Conservation (phyloP, 2,329 filamentous ascomycete species). For the Xylaria multiplex region DNA sequence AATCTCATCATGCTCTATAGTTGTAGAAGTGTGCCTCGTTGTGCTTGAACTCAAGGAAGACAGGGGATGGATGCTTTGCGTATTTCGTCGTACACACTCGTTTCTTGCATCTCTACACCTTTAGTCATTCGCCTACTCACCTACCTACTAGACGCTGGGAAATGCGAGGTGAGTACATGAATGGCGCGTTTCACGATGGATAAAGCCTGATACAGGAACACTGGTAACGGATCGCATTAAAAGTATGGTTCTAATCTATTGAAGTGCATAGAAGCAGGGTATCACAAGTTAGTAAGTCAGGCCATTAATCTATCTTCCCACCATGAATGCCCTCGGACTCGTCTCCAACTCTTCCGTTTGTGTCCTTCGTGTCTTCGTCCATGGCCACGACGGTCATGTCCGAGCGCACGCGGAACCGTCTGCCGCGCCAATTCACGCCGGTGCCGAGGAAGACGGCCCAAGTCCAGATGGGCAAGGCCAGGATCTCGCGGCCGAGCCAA, state of each 20-base stretch:
- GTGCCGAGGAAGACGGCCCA: constrained; percentile 91
- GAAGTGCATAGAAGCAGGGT: constrained; percentile 22
- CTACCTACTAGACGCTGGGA: no score
- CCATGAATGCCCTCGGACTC: background rate
- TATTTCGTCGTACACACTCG: no score
- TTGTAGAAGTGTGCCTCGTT: no score
- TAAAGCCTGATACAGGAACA: no score
- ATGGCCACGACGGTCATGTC: constrained; percentile 79
- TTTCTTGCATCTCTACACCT: no score
- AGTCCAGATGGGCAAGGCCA: constrained; percentile 89
- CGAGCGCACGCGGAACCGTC: constrained; percentile 80
- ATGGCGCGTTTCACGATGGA: no score
- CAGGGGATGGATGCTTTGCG: no score
- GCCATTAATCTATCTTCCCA: constrained; percentile 26
- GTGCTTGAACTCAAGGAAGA: no score
- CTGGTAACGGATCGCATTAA: background rate
- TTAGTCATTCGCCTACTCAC: no score
- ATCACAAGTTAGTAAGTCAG: constrained; percentile 18
- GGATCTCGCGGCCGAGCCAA: constrained; percentile 84
- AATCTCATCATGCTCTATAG: no score
- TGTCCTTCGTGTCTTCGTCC: constrained; percentile 33
- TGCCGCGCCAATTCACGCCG: constrained; percentile 87
- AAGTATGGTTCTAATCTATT: constrained; percentile 17
- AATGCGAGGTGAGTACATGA: no score
- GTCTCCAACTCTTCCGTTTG: background rate